These are phyloP conservation scores for Phytophthora colocasiae DNA, from an alignment of 352 stramenopile species.

Conservation along the genomic window DNA sequence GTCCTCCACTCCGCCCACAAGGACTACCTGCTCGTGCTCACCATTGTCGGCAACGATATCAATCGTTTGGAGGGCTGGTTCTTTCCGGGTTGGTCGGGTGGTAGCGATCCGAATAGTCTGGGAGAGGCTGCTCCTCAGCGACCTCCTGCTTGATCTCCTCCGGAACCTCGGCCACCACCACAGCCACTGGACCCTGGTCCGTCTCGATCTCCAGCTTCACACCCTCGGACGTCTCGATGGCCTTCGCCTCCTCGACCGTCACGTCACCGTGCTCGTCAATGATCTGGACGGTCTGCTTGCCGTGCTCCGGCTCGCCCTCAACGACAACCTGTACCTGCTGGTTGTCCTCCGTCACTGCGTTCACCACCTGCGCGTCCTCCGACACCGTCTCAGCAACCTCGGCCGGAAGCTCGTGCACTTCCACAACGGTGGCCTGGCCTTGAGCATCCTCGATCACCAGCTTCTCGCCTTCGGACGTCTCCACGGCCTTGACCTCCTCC, in stretches of 20 bases:
- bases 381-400: constrained; percentile 24
- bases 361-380: constrained; percentile 15
- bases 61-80: too few relatives aligned
- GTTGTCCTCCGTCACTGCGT: constrained; percentile 11
- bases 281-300: constrained; percentile 13
- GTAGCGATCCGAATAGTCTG: too few relatives aligned
- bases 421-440: constrained; percentile 3
- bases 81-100: too few relatives aligned
- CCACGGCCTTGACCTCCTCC: constrained; percentile 11
- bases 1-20: background rate
- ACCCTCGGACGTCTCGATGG: constrained; percentile 7
- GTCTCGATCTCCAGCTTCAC: constrained; percentile 15
- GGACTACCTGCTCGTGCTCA: background rate
- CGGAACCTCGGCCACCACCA: constrained; percentile 6
- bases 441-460: constrained; percentile 12
- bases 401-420: constrained; percentile 8
- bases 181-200: constrained; percentile 4
- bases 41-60: background rate
- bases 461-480: constrained; percentile 12
- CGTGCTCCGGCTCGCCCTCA: constrained; percentile 20
- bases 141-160: constrained; percentile 11
- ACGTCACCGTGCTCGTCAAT: constrained; percentile 7
- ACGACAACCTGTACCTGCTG: constrained; percentile 12
- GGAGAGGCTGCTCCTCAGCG: background rate
- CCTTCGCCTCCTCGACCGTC: constrained; percentile 8